Evolutionary conservation across 768 basidiomycete species (phyloP).

Genomic region (Boletus huronensis): DNA sequence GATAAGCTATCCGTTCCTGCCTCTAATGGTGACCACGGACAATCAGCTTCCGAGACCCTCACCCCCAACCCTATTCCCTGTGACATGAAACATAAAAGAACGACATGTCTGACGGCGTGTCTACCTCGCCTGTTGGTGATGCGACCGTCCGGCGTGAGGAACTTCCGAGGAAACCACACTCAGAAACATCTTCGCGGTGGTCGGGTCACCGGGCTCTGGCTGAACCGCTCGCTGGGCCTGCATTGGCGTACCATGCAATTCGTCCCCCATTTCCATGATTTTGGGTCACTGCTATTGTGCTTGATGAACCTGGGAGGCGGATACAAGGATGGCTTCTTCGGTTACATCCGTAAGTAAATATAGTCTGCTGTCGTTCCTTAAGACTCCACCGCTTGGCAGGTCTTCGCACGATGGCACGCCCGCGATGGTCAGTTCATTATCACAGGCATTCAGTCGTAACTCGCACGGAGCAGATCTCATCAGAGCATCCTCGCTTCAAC

Average conservation of each 20-base stretch:
- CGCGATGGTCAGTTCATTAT: neutral
- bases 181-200: neutral
- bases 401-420: neutral
- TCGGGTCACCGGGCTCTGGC: neutral
- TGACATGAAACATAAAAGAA: neutral
- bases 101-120: neutral
- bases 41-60: neutral
- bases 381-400: neutral
- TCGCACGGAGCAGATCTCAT: neutral
- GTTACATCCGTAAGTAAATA: neutral
- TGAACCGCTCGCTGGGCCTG: no score
- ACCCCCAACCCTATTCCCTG: neutral
- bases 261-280: neutral
- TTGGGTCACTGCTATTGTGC: neutral
- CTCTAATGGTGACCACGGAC: neutral
- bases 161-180: neutral
- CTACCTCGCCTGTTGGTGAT: neutral
- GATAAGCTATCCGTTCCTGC: neutral
- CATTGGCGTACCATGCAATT: no score
- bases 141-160: neutral
- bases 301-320: neutral
- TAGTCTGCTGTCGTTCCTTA: neutral
- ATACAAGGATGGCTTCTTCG: neutral
- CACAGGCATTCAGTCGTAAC: neutral
- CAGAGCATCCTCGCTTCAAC: neutral